Percentiles rank a stretch among this genome's conserved stretches.
Conservation (phyloP, 2,329 filamentous ascomycete genomes). For the Claviceps capensis region DNA sequence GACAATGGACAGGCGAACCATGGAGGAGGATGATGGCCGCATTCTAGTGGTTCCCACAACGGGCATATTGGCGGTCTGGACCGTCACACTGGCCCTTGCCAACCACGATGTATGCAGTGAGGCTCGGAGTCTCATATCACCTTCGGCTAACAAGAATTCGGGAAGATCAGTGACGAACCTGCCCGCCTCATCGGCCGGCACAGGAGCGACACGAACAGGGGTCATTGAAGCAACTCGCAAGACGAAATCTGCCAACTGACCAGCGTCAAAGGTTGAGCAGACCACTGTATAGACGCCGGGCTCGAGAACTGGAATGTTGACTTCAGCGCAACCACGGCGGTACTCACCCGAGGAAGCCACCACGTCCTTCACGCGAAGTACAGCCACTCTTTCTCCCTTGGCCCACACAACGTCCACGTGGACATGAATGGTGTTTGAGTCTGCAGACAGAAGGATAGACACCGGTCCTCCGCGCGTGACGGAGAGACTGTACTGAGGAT, state of each 20-base stretch:
- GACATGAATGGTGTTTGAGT: conserved; percentile 53
- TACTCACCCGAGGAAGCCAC: conserved; percentile 81
- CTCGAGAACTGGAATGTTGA: conserved; percentile 46
- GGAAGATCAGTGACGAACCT: conserved; percentile 48
- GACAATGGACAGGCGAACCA: conserved; percentile 59
- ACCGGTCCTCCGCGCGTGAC: conserved; percentile 46
- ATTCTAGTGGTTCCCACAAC: conserved; percentile 10
- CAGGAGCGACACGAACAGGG: conserved; percentile 40
- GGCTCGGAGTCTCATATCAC: conserved; percentile 26
- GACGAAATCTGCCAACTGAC: conserved; percentile 60
- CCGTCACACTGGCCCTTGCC: conserved; percentile 36
- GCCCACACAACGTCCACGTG: conserved; percentile 80
- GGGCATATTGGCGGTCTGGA: conserved; percentile 17
- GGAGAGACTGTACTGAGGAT: conserved; percentile 70
- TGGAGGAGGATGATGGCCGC: conserved; percentile 30
- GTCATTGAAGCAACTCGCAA: conserved; percentile 57
- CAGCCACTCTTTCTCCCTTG: conserved; percentile 54
- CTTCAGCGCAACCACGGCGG: conserved; percentile 61
- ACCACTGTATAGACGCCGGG: conserved; percentile 74
- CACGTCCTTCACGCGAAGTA: conserved; percentile 62
- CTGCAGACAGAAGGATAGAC: conserved; percentile 60
- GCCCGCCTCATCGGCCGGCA: conserved; percentile 65
- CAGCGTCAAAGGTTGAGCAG: conserved; percentile 78
- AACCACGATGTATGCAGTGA: conserved; percentile 31
- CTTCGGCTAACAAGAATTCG: conserved; percentile 36